Percentiles rank a stretch among this genome's conserved stretches.
phyloP scores from a whole-genome alignment of 192 early-diverging fungal species.

The Backusella mclennaniae region DNA sequence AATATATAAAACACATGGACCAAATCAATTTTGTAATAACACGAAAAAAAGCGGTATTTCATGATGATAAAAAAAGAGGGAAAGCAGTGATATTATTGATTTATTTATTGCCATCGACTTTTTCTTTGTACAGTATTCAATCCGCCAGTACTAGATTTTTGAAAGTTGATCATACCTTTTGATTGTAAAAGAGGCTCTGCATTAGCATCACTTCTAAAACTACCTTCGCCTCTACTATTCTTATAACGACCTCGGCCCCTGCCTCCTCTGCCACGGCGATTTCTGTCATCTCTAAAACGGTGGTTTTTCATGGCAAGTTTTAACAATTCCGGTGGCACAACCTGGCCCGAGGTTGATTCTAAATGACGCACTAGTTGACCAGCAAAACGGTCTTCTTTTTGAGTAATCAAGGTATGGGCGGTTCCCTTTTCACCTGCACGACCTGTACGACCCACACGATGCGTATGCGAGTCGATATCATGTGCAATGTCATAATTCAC shows the following conservation, averaged over 20 bases:
- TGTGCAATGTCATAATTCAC: constrained; percentile 80
- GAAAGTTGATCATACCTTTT: constrained; percentile 14
- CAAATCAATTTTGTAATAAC: too few relatives aligned
- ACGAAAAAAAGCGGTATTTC: not conserved
- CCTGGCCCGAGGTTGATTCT: constrained; percentile 47
- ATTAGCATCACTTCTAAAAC: not conserved
- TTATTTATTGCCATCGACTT: constrained; percentile 14
- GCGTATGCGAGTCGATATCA: constrained; percentile 84
- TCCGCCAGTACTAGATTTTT: constrained; percentile 2
- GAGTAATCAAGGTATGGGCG: constrained; percentile 59
- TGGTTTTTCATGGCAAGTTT: constrained; percentile 56
- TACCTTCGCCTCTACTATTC: not conserved
- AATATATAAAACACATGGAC: too few relatives aligned
- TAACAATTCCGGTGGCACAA: constrained; percentile 46
- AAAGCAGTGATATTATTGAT: not conserved
- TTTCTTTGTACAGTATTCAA: not conserved
- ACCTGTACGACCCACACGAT: constrained; percentile 73
- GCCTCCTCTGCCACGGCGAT: constrained; percentile 39
- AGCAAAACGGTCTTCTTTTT: constrained; percentile 66
- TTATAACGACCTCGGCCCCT: constrained; percentile 11
- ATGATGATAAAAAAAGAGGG: not conserved
- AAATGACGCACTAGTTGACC: constrained; percentile 61
- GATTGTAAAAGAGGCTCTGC: not conserved
- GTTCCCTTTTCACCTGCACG: constrained; percentile 70
- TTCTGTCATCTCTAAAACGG: constrained; percentile 53